These are phyloP conservation scores for Exophiala sp. DNA, from an alignment of 2,329 filamentous ascomycete species.

Conservation along the genomic window DNA sequence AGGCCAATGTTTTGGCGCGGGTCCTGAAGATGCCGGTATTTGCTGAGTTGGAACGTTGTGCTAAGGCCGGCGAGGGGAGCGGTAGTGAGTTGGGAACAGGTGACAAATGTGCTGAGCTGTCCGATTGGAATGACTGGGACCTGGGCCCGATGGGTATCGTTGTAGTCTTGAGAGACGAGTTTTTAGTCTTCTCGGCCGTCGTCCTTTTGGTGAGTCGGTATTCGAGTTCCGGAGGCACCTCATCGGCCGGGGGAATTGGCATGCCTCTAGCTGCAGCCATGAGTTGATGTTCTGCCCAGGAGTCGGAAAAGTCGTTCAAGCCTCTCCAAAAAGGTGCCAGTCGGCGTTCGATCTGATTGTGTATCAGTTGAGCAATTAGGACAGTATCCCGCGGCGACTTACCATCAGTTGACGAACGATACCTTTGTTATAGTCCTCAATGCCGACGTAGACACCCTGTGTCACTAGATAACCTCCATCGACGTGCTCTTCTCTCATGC, in stretches of 20 bases:
- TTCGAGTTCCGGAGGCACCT: conserved; percentile 65
- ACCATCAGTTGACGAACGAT: conserved; percentile 88
- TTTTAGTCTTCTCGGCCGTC: conserved; percentile 45
- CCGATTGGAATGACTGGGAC: conserved; percentile 72
- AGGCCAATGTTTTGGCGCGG: conserved; percentile 81
- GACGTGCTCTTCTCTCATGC: conserved; percentile 83
- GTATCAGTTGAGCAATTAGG: not conserved
- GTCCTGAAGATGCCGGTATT: conserved; percentile 63
- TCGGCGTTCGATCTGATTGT: conserved; percentile 75
- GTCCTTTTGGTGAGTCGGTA: conserved; percentile 47
- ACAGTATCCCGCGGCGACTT: conserved; percentile 30
- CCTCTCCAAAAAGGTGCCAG: conserved; percentile 95
- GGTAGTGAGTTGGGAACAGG: conserved; percentile 59
- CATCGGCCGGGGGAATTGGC: conserved; percentile 75
- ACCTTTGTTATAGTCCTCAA: conserved; percentile 87
- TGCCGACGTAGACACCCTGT: conserved; percentile 83
- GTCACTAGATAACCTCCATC: conserved; percentile 95
- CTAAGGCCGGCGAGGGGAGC: conserved; percentile 53
- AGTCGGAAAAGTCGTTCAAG: conserved; percentile 77
- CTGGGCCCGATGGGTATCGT: conserved; percentile 73
- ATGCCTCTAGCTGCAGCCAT: conserved; percentile 81
- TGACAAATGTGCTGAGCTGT: conserved; percentile 54
- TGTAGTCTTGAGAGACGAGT: conserved; percentile 61
- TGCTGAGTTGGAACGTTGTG: conserved; percentile 47
- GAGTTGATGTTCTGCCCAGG: conserved; percentile 94